Evolutionary conservation across 306 rosid species (phyloP), one percentile per base, ranked within the genome.

Genomic region (Quercus variabilis): DNA sequence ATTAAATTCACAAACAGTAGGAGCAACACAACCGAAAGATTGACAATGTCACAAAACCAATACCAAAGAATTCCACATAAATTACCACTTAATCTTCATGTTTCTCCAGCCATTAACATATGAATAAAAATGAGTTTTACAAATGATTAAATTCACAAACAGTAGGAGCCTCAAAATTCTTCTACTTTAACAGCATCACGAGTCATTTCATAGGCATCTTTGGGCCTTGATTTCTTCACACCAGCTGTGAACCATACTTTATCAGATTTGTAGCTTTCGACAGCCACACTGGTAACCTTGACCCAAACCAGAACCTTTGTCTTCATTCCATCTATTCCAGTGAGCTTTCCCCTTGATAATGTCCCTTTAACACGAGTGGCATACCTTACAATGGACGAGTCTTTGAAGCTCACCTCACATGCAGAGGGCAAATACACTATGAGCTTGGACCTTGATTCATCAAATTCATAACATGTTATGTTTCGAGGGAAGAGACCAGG

Each of bases 391-490:
- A 83, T 70, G 26, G 94, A 90, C 5, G 92, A 86, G 85, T 90
- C 94, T 89, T 90, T 90, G 84, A 88, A 90, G 73, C 89, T 62
- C 25, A 90, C 88, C 77, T 90, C 94, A 21, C 83, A 83, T 11
- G 92, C 83, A 17, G 84, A 86, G 20, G 80, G 71, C 62, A 88
- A 68, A 72, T 86, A 72, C 35, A 88, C 92, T 0, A 82, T 26
- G 80, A 90, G 81, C 82, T 90, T 90, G 62, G 85, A 84, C 74
- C 76, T 88, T 18, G 85, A 60, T 76, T 82, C 87, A 23, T 90
- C 92, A 9, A 86, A 87, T 60, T 88, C 92, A 4, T 90, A 88
- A 65, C 87, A 79, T 55, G 81, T 86, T 77, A 77, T 80, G 76
- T 80, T 83, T 13, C 75, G 75, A 0, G 89, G 89, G 26, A 86